phyloP scores from a whole-genome alignment of 306 rosid species.

The Citrullus colocynthis region DNA sequence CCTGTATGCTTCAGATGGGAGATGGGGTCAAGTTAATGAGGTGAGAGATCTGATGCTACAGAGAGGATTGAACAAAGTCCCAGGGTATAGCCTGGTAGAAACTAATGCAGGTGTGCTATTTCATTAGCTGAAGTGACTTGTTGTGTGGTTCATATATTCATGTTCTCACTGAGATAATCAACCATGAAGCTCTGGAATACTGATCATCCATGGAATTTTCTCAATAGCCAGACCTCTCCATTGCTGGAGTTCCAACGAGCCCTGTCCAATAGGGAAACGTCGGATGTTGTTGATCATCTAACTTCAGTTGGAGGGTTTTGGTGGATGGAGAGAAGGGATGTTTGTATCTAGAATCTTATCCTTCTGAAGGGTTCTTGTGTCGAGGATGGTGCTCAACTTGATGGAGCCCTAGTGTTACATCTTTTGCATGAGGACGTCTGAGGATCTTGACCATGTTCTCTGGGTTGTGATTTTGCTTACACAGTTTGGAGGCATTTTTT shows the following conservation, averaged over 20 bases:
- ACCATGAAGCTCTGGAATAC: not conserved
- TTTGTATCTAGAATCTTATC: no score
- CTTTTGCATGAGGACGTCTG: no score
- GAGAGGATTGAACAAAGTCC: conserved; percentile 48
- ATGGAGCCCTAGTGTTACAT: no score
- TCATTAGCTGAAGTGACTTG: not conserved
- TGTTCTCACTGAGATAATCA: not conserved
- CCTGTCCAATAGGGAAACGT: not conserved
- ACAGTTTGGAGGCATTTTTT: no score
- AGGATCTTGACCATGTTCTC: no score
- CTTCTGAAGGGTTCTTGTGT: no score
- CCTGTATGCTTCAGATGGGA: conserved; percentile 68
- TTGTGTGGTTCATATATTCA: not conserved
- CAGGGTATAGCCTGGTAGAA: conserved; percentile 48
- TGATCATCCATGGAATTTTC: not conserved
- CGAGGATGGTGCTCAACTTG: no score
- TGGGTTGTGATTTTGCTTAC: no score
- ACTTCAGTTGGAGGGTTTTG: no score
- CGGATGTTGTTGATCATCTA: not conserved
- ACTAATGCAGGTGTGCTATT: conserved; percentile 2
- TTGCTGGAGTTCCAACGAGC: not conserved
- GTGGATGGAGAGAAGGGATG: not conserved
- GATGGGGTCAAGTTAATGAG: conserved; percentile 70
- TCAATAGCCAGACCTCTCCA: not conserved
- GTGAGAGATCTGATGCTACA: conserved; percentile 53